phyloP scores from a whole-genome alignment of 2,329 filamentous ascomycete species.

The Didymella exigua region DNA sequence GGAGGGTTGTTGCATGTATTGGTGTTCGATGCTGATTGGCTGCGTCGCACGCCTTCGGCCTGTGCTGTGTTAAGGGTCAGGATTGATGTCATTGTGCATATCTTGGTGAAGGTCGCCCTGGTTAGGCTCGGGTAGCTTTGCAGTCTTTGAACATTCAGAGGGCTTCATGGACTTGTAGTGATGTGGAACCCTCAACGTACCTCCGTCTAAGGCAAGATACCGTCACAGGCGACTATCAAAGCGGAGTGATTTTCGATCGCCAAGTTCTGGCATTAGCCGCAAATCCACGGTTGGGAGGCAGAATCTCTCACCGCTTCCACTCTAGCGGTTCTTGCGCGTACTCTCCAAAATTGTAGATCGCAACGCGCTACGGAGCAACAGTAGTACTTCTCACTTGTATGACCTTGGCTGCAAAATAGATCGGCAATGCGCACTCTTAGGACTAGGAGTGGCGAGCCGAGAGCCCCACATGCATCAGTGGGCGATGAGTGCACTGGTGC shows the following conservation, averaged over 20 bases:
- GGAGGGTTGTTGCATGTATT: slow-evolving; percentile 5
- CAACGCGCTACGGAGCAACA: not conserved
- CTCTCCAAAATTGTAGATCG: not conserved
- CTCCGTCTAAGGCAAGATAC: not conserved
- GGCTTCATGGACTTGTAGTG: not conserved
- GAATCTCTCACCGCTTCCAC: not conserved
- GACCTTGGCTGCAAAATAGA: not conserved
- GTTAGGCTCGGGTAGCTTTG: not conserved
- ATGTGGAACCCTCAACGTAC: not conserved
- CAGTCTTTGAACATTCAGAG: not conserved
- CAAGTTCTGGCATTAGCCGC: not conserved
- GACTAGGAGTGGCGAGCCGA: not conserved
- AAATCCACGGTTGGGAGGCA: not conserved
- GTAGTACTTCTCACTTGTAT: not conserved
- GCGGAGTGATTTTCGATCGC: not conserved
- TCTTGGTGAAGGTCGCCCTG: not conserved
- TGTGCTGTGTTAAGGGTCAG: not conserved
- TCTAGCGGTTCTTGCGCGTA: not conserved
- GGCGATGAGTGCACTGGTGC: not conserved
- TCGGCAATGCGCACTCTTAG: not conserved
- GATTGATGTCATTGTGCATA: not conserved
- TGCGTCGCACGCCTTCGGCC: not conserved
- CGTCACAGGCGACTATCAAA: not conserved
- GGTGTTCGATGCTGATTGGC: not conserved
- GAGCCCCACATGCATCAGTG: not conserved